phyloP scores from a whole-genome alignment of 108 stramenopile species.

The Mayamaea pseudoterrestris region DNA sequence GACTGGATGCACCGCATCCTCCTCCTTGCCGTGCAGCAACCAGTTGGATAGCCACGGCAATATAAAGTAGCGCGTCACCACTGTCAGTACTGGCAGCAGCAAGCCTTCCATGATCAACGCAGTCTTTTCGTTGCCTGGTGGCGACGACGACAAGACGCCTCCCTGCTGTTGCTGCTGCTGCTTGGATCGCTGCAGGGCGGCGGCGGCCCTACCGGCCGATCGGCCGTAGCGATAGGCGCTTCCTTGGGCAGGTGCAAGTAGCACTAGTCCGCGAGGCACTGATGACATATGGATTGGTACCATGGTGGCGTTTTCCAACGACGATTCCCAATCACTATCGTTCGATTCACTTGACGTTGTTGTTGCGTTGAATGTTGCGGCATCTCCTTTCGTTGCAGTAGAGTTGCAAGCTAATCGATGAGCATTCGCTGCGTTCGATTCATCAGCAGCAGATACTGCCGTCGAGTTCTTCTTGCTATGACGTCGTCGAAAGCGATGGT shows the following conservation, averaged over 20 bases:
- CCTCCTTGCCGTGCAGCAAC: background rate
- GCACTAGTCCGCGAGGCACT: background rate
- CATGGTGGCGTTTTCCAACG: background rate
- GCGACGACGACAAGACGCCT: background rate
- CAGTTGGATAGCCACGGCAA: constrained; percentile 1
- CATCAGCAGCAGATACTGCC: no score
- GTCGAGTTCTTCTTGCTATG: no score
- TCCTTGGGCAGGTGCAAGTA: background rate
- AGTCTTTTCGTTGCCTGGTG: constrained; percentile 1
- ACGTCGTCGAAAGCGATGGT: no score
- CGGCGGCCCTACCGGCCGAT: background rate
- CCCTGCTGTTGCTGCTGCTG: background rate
- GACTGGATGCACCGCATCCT: constrained; percentile 1
- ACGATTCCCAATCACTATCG: background rate
- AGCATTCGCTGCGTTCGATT: no score
- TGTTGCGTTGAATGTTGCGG: background rate
- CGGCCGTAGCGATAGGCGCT: background rate
- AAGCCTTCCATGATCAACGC: background rate
- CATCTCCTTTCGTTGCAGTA: background rate
- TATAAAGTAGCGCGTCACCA: background rate
- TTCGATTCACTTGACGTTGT: background rate
- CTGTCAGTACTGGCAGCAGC: background rate
- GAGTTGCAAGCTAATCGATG: no score
- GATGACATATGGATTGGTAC: background rate
- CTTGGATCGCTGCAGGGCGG: background rate